Evolutionary conservation across 495 filamentous ascomycete species (phyloP).

Genomic region (Penicillium daleae): DNA sequence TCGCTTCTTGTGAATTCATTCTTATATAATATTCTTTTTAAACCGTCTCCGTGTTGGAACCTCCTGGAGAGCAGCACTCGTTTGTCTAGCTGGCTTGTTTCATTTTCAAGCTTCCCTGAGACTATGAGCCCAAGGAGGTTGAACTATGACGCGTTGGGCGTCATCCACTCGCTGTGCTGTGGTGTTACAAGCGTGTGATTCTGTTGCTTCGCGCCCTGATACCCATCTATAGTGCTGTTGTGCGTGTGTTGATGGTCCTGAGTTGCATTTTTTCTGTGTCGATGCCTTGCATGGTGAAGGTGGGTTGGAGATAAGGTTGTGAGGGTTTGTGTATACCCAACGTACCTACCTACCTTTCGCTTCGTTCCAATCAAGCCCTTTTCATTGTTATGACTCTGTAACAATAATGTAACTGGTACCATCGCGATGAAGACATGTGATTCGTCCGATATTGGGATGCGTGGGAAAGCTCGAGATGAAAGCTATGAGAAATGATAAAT

Average conservation of each 20-base stretch:
- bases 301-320: background rate
- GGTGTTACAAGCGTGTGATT: background rate
- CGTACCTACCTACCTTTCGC: background rate
- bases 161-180: slow-evolving; percentile 1
- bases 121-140: background rate
- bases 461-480: too few relatives aligned
- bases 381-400: background rate
- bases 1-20: slow-evolving; percentile 32
- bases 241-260: background rate
- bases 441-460: too few relatives aligned
- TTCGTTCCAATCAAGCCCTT: background rate
- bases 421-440: too few relatives aligned
- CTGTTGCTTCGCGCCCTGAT: background rate
- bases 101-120: background rate
- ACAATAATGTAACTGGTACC: too few relatives aligned
- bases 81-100: too few relatives aligned
- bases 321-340: background rate
- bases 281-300: background rate
- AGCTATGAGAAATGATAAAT: too few relatives aligned
- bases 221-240: slow-evolving; percentile 5
- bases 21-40: slow-evolving; percentile 15
- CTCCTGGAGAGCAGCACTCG: too few relatives aligned
- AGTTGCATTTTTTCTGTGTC: background rate
- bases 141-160: background rate
- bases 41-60: background rate